These are phyloP conservation scores for Echites panduratus DNA, from an alignment of 257 asterid species.

Conservation along the genomic window DNA sequence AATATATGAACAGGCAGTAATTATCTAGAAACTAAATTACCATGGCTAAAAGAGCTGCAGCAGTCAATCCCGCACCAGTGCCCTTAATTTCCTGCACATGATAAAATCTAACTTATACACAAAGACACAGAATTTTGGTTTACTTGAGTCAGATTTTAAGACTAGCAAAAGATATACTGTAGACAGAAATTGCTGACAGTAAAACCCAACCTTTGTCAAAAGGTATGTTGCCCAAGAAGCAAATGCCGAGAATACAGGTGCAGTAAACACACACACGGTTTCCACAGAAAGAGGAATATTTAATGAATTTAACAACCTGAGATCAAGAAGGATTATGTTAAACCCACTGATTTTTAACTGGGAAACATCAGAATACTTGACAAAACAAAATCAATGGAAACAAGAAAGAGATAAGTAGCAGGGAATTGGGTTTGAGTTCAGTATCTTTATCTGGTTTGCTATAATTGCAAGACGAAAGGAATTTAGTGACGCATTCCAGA, in stretches of 20 bases:
- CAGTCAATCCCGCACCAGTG: slow-evolving; percentile 93
- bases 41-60: slow-evolving; percentile 97
- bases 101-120: slow-evolving; percentile 4
- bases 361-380: background rate
- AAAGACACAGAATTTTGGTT: background rate
- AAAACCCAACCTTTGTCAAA: slow-evolving; percentile 74
- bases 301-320: slow-evolving; percentile 81
- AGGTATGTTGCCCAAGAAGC: slow-evolving; percentile 99
- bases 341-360: background rate
- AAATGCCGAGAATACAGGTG: slow-evolving; percentile 95
- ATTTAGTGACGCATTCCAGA: background rate
- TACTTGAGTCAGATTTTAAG: background rate
- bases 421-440: background rate
- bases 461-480: background rate
- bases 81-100: slow-evolving; percentile 89
- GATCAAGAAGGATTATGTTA: slow-evolving; percentile 23
- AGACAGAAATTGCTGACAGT: slow-evolving; percentile 4
- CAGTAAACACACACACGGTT: slow-evolving; percentile 97
- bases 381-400: background rate
- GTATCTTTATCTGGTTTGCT: background rate
- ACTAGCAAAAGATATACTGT: background rate
- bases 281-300: slow-evolving; percentile 96
- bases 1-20: slow-evolving; percentile 3
- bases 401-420: background rate
- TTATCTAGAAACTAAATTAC: slow-evolving; percentile 32